A percentile compares a stretch with the other conserved stretches of the same genome.
phyloP scores from a whole-genome alignment of 2,329 filamentous ascomycete genomes.

The Knoxdaviesia capensis region DNA sequence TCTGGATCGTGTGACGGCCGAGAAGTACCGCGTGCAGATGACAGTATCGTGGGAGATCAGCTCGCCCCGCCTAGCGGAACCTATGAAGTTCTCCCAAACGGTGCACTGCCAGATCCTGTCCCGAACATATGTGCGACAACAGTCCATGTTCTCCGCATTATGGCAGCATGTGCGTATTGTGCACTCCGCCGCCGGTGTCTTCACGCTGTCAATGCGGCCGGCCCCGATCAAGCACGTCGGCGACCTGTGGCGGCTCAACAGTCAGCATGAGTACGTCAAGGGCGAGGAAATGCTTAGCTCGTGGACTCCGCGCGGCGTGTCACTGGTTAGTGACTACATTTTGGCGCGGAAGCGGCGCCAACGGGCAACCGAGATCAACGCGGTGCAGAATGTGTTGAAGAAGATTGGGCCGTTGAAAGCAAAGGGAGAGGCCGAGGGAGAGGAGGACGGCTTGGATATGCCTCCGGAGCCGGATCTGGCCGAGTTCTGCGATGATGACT shows the following conservation, averaged over 20 bases:
- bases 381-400: slow-evolving; percentile 44
- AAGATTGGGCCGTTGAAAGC: slow-evolving; percentile 22
- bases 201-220: slow-evolving; percentile 69
- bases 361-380: slow-evolving; percentile 63
- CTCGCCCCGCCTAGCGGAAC: slow-evolving; percentile 66
- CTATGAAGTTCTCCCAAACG: slow-evolving; percentile 71
- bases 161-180: slow-evolving; percentile 76
- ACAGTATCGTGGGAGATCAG: slow-evolving; percentile 70
- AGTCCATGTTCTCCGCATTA: slow-evolving; percentile 69
- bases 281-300: slow-evolving; percentile 71
- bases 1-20: slow-evolving; percentile 81
- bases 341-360: slow-evolving; percentile 50
- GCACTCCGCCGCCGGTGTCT: slow-evolving; percentile 70
- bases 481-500: slow-evolving; percentile 24
- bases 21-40: slow-evolving; percentile 81
- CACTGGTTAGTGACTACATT: slow-evolving; percentile 77
- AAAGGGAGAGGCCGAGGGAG: slow-evolving; percentile 10
- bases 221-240: slow-evolving; percentile 78
- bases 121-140: slow-evolving; percentile 65
- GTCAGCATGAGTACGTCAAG: slow-evolving; percentile 85
- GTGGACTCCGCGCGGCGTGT: slow-evolving; percentile 81
- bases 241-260: slow-evolving; percentile 93
- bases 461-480: slow-evolving; percentile 10
- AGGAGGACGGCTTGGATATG: slow-evolving; percentile 8
- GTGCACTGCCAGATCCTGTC: slow-evolving; percentile 69